A percentile compares a stretch with the other conserved stretches of the same genome.
Evolutionary conservation across 2,329 filamentous ascomycete genomes (phyloP).

Genomic region (Xylaria sp.): DNA sequence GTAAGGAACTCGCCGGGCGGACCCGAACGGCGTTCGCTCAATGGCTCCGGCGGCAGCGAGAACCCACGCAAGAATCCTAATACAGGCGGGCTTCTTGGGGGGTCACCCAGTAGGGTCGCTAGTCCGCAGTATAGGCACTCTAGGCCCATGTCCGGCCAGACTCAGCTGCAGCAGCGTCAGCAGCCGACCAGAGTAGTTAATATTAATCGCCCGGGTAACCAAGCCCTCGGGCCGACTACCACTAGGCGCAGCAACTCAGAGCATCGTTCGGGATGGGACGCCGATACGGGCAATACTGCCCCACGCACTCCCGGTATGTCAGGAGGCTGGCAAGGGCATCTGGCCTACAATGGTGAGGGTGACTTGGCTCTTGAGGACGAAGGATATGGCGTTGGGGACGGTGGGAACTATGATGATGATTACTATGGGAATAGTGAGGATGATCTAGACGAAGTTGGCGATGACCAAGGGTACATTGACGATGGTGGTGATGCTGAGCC

Average conservation of each 20-base stretch:
- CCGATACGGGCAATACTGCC: too few species aligned
- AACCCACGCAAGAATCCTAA: not conserved
- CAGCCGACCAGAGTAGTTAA: not conserved
- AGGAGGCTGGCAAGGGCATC: not conserved
- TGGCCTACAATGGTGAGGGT: not conserved
- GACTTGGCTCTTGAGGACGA: too few species aligned
- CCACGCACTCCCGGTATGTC: not conserved
- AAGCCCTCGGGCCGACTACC: not conserved
- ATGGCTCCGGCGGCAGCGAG: not conserved
- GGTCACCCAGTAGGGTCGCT: not conserved
- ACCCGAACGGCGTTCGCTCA: not conserved
- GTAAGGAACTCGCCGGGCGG: not conserved
- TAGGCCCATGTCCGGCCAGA: too few species aligned
- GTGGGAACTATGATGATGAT: not conserved
- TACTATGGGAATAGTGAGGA: not conserved
- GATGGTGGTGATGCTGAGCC: slow-evolving; percentile 4
- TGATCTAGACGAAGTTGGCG: not conserved
- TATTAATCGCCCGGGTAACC: not conserved
- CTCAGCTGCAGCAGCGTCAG: too few species aligned
- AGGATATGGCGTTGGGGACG: not conserved
- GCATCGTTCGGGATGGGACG: not conserved
- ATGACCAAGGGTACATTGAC: not conserved
- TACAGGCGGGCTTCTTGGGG: not conserved
- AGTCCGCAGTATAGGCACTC: not conserved
- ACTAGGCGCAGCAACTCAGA: not conserved